phyloP scores from a whole-genome alignment of 2,329 filamentous ascomycete species.

The Grosmannia penicillata region DNA sequence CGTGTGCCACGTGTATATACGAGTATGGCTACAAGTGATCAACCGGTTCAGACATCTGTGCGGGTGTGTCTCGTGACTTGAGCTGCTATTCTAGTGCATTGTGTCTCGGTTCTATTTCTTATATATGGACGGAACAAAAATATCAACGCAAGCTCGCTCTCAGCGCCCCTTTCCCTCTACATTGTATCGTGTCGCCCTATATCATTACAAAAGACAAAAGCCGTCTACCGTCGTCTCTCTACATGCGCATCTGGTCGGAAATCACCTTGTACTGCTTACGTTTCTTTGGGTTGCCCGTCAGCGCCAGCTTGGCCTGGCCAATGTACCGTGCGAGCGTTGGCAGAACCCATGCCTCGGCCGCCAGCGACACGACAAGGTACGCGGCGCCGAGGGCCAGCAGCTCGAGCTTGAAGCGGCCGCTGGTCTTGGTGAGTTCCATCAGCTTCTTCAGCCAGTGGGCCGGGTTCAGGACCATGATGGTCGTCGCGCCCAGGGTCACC shows the following conservation, averaged over 20 bases:
- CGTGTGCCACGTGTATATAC: not conserved
- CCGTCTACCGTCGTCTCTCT: not conserved
- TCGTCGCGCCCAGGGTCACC: conserved; percentile 48
- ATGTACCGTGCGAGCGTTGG: conserved; percentile 51
- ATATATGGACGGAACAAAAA: too few relatives aligned
- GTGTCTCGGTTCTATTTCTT: too few relatives aligned
- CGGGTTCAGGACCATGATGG: conserved; percentile 71
- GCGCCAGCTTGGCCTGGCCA: conserved; percentile 41
- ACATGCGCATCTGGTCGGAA: conserved; percentile 45
- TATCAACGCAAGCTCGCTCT: too few relatives aligned
- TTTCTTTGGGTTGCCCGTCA: conserved; percentile 53
- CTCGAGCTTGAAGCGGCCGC: conserved; percentile 55
- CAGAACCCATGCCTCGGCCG: conserved; percentile 58
- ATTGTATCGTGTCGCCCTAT: too few relatives aligned
- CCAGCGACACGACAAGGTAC: conserved; percentile 56
- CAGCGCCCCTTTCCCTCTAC: too few relatives aligned
- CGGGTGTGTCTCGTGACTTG: too few relatives aligned
- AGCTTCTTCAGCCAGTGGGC: conserved; percentile 50
- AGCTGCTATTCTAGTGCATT: too few relatives aligned
- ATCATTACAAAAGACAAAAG: too few relatives aligned
- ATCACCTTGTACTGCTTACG: conserved; percentile 83
- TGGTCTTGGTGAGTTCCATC: conserved; percentile 80
- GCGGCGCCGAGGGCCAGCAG: conserved; percentile 54
- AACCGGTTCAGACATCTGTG: too few relatives aligned
- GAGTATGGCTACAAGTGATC: conserved; percentile 13